phyloP scores from a whole-genome alignment of 306 rosid genomes.

The Cicer chorassanicum region DNA sequence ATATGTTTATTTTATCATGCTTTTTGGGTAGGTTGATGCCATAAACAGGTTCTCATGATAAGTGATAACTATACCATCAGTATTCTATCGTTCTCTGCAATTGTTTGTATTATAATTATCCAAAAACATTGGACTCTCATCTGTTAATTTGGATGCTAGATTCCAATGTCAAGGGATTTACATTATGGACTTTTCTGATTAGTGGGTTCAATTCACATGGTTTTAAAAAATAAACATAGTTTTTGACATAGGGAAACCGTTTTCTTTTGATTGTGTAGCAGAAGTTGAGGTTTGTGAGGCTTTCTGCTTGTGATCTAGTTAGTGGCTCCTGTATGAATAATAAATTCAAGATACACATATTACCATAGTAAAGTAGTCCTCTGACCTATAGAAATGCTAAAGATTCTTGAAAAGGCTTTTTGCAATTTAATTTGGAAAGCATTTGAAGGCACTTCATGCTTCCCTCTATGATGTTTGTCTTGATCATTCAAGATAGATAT shows the following conservation, averaged over 20 bases:
- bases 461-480: slow-evolving; percentile 11
- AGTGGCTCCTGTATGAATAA: slow-evolving; percentile 23
- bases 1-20: slow-evolving; percentile 19
- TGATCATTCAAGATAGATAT: slow-evolving; percentile 8
- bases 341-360: slow-evolving; percentile 20
- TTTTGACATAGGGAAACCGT: slow-evolving; percentile 21
- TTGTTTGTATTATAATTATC: slow-evolving; percentile 10
- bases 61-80: not conserved
- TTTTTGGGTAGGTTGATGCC: not conserved
- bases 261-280: slow-evolving; percentile 36
- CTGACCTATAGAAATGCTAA: slow-evolving; percentile 1
- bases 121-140: not conserved
- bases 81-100: not conserved
- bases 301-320: slow-evolving; percentile 34
- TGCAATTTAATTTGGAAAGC: slow-evolving; percentile 16
- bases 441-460: slow-evolving; percentile 20
- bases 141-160: slow-evolving; percentile 22
- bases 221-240: not conserved
- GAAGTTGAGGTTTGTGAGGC: slow-evolving; percentile 19
- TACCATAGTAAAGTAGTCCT: slow-evolving; percentile 10
- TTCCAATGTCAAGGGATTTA: slow-evolving; percentile 23
- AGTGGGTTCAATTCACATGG: not conserved
- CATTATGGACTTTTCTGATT: slow-evolving; percentile 7
- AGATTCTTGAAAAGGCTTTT: not conserved
- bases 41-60: not conserved